Base-by-base conservation (phyloP, 148 eudicot genomes). In the Euryodendron excelsum region DNA sequence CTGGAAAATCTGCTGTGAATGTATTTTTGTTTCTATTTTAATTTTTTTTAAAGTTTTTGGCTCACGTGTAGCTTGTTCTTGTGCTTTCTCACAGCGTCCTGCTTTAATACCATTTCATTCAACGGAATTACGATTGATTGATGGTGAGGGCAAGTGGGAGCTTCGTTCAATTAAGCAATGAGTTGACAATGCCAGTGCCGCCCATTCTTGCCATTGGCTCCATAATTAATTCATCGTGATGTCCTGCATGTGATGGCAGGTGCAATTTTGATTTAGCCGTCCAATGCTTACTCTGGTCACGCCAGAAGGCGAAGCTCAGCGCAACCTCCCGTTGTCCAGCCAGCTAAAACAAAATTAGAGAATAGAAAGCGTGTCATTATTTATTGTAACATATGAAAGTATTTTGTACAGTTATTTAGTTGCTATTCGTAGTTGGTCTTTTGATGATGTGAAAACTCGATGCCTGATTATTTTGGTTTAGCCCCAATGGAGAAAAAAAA, bases 81-180 rank as follows among this genome's bases (percentile, higher is more conserved):
- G 63, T 82, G 74, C 56, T n/a, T 66, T 66, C 60, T 79, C 36
- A 66, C 91, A 94, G 97, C 97, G 97, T 66, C 97, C 98, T 73
- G 98, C 98, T 69, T 85, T 94, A 78, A 94, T 94, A 78, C 96
- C 94, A 37, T 93, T 91, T 90, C 99, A 95, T 82, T 80, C 87
- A 13, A 70, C 72, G 87, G 97, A 95, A 83, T 82, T 95, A 69
- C 86, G 93, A 75, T 80, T 95, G 78, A 87, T 93, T 44, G 99
- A 93, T 68, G 99, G 99, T 28, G 97, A 95, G 82, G 99, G 99
- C 15, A 90, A 87, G 63, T 93, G 97, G 99, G 97, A 95, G 87
- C 97, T 93, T 76, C 92, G 96, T 33, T 82, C 89, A 47, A 87
- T 91, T 63, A 72, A 80, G 82, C 85, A 85, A 73, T 85, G 80